Percentiles rank a stretch among this genome's conserved stretches.
phyloP scores from a whole-genome alignment of 768 basidiomycete species.

The Tricholoma sp. region DNA sequence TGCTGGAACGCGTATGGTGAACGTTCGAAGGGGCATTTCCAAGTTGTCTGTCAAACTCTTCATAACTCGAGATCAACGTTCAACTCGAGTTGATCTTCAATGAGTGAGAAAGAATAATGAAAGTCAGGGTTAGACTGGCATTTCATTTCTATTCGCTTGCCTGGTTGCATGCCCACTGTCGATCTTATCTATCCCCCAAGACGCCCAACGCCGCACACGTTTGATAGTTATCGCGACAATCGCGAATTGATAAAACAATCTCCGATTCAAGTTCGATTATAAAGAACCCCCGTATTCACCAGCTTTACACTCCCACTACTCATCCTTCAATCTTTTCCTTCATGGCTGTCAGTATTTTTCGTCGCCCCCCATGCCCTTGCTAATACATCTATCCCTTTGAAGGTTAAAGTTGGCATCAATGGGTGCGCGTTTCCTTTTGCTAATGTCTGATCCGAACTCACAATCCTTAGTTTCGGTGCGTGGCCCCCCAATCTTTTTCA shows the following conservation, averaged over 20 bases:
- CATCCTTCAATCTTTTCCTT: not conserved
- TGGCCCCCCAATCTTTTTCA: conserved; percentile 1
- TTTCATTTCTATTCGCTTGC: not conserved
- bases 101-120: not conserved
- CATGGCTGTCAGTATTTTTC: not conserved
- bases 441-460: conserved; percentile 9
- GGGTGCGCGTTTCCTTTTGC: conserved; percentile 52
- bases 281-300: not conserved
- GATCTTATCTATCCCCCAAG: not conserved
- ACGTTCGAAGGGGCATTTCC: conserved; percentile 25
- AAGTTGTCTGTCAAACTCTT: not conserved
- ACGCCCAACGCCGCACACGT: not conserved
- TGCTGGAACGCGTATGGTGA: conserved; percentile 86
- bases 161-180: no score
- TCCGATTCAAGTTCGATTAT: not conserved
- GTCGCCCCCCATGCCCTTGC: not conserved
- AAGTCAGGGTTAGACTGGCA: no score
- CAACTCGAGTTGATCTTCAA: not conserved
- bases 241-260: not conserved
- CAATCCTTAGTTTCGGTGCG: conserved; percentile 67
- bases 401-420: conserved; percentile 94
- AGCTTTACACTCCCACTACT: not conserved
- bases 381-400: not conserved
- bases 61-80: not conserved
- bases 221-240: not conserved